Evolutionary conservation across 208 protist genomes (phyloP).

Genomic region (Trypanosoma caninum): DNA sequence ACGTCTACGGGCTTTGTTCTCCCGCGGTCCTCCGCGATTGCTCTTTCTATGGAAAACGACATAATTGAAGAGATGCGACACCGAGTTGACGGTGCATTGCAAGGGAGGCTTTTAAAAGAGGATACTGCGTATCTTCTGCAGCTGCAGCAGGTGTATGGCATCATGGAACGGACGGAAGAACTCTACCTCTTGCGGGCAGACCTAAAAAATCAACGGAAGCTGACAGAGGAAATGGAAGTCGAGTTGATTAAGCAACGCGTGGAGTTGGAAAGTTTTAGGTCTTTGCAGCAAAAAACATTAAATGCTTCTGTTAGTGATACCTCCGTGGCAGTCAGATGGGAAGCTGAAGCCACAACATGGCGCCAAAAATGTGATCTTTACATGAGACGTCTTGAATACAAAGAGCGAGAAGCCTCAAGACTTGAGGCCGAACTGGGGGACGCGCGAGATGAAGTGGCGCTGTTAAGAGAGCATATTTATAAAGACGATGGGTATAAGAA

Average conservation of each 20-base stretch:
- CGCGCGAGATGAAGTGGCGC: slow-evolving; percentile 46
- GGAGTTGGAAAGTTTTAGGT: slow-evolving; percentile 46
- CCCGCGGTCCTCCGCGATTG: slow-evolving; percentile 48
- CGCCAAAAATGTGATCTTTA: slow-evolving; percentile 72
- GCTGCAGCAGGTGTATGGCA: slow-evolving; percentile 57
- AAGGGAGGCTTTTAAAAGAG: slow-evolving; percentile 70
- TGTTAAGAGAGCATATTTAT: slow-evolving; percentile 42
- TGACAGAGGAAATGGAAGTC: slow-evolving; percentile 6
- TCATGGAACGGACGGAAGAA: slow-evolving; percentile 55
- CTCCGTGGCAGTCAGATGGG: slow-evolving; percentile 38
- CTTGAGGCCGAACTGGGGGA: slow-evolving; percentile 74
- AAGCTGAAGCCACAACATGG: slow-evolving; percentile 70
- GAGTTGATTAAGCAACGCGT: slow-evolving; percentile 37
- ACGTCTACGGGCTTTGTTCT: slow-evolving; percentile 69
- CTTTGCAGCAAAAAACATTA: slow-evolving; percentile 9
- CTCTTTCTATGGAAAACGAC: slow-evolving; percentile 49
- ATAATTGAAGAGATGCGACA: slow-evolving; percentile 56
- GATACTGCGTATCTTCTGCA: slow-evolving; percentile 68
- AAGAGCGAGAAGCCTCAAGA: slow-evolving; percentile 56
- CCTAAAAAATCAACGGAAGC: slow-evolving; percentile 19
- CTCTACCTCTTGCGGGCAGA: slow-evolving; percentile 34
- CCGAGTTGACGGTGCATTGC: slow-evolving; percentile 32
- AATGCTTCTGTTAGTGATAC: background rate
- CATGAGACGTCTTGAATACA: slow-evolving; percentile 59
- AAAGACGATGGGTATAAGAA: slow-evolving; percentile 26